phyloP scores from a whole-genome alignment of 176 grass and related monocot species.

The Carex littledalei region DNA sequence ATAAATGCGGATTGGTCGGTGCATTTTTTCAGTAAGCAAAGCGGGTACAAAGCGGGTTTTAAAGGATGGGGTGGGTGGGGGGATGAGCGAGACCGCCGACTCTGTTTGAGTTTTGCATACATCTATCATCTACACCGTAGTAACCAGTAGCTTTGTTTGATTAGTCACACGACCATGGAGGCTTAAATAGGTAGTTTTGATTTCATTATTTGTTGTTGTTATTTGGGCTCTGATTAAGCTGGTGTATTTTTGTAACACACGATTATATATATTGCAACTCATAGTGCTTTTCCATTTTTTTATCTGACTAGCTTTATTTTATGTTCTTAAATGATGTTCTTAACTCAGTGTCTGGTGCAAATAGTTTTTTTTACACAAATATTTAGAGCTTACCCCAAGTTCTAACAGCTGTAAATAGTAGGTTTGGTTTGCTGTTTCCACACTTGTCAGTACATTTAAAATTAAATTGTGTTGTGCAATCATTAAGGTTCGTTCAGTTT shows the following conservation, averaged over 20 bases:
- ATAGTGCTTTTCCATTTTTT: not conserved
- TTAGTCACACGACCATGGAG: not conserved
- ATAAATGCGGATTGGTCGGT: conserved; percentile 72
- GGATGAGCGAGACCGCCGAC: conserved; percentile 66
- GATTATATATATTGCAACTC: not conserved
- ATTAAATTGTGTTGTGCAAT: not conserved
- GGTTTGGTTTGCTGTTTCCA: not conserved
- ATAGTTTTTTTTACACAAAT: not conserved
- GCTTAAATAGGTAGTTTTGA: not conserved
- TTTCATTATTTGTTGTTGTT: not conserved
- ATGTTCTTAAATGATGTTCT: not conserved
- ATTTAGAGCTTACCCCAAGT: not conserved
- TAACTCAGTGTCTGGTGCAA: not conserved
- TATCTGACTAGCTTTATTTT: not conserved
- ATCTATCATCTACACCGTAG: conserved; percentile 59
- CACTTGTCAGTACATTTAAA: not conserved
- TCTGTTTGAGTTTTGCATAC: conserved; percentile 90
- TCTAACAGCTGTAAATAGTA: not conserved
- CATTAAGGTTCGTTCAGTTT: not conserved
- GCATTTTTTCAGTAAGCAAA: conserved; percentile 45
- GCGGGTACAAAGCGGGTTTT: conserved; percentile 80
- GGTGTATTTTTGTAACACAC: not conserved
- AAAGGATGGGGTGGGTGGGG: conserved; percentile 99
- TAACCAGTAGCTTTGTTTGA: not conserved
- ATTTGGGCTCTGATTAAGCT: conserved; percentile 17